A percentile compares a stretch with the other conserved stretches of the same genome.
These are phyloP conservation scores for Chernovozyma sophiae-reginae DNA, from an alignment of 1,139 yeast species.

Conservation along the genomic window DNA sequence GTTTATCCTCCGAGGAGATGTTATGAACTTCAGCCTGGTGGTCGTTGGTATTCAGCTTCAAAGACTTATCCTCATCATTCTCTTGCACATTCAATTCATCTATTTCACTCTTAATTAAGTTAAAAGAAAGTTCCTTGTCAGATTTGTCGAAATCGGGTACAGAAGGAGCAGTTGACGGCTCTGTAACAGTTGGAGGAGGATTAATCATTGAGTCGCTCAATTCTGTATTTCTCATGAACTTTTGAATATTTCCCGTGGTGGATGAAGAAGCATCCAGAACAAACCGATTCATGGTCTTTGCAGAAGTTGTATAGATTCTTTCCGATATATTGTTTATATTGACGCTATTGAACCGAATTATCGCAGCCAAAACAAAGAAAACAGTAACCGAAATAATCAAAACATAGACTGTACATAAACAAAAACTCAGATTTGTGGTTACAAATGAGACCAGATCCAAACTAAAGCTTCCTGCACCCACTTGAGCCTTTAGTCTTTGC, in stretches of 20 bases:
- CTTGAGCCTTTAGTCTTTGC: too few relatives aligned
- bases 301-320: too few relatives aligned
- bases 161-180: neutral
- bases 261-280: slow-evolving; percentile 20
- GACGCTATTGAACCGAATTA: too few relatives aligned
- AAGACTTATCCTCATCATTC: neutral
- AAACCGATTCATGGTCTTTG: slow-evolving; percentile 7
- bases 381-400: too few relatives aligned
- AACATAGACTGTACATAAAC: too few relatives aligned
- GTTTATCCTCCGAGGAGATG: neutral
- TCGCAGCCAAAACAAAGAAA: too few relatives aligned
- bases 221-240: slow-evolving; percentile 23
- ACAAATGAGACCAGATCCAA: too few relatives aligned
- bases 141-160: slow-evolving; percentile 1
- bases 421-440: too few relatives aligned
- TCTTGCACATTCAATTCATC: neutral
- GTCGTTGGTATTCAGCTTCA: neutral
- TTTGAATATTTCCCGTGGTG: slow-evolving; percentile 20
- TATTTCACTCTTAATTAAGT: slow-evolving; percentile 2
- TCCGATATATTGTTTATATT: too few relatives aligned
- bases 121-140: slow-evolving; percentile 8
- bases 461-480: too few relatives aligned
- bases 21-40: neutral
- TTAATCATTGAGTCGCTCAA: slow-evolving; percentile 16
- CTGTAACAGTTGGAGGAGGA: neutral